These are phyloP conservation scores for Zelopaecilomyces penicillatus DNA, from an alignment of 2,329 filamentous ascomycete species.

Conservation along the genomic window DNA sequence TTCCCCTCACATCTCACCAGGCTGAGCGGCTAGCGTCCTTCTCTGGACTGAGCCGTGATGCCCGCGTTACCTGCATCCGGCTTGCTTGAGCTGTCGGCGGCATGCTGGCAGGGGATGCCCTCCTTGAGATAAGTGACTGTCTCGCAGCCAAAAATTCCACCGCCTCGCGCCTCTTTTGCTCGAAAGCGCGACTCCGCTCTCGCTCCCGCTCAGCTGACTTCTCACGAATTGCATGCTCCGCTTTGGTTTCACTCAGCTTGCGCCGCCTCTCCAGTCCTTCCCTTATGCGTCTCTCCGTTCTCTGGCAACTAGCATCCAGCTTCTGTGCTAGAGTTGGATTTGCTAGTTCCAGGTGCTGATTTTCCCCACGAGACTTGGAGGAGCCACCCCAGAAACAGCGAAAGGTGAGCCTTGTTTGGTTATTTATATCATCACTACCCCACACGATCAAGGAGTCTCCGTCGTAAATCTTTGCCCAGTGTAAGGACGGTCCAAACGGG, in stretches of 20 bases:
- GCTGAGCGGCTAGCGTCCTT: conserved; percentile 11
- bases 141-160: conserved; percentile 29
- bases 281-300: conserved; percentile 36
- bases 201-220: conserved; percentile 37
- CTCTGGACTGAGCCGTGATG: conserved; percentile 16
- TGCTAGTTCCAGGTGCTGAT: conserved; percentile 25
- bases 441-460: conserved; percentile 73
- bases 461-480: conserved; percentile 63
- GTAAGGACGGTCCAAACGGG: conserved; percentile 43
- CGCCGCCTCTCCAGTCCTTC: conserved; percentile 31
- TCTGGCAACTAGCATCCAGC: conserved; percentile 41
- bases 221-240: conserved; percentile 36
- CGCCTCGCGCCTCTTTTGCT: conserved; percentile 38
- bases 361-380: conserved; percentile 28
- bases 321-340: conserved; percentile 30
- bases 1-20: conserved; percentile 1
- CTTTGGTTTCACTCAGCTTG: conserved; percentile 34
- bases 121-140: conserved; percentile 17
- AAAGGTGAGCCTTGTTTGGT: conserved; percentile 40
- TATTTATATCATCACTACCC: conserved; percentile 35
- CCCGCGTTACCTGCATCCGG: conserved; percentile 11
- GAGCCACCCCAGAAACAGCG: conserved; percentile 51
- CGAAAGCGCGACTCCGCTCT: conserved; percentile 41
- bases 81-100: conserved; percentile 10
- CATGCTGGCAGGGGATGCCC: conserved; percentile 22